Percentiles rank a stretch among this genome's conserved stretches.
phyloP scores from a whole-genome alignment of 495 filamentous ascomycete species.

The Trichoderma reesei region DNA sequence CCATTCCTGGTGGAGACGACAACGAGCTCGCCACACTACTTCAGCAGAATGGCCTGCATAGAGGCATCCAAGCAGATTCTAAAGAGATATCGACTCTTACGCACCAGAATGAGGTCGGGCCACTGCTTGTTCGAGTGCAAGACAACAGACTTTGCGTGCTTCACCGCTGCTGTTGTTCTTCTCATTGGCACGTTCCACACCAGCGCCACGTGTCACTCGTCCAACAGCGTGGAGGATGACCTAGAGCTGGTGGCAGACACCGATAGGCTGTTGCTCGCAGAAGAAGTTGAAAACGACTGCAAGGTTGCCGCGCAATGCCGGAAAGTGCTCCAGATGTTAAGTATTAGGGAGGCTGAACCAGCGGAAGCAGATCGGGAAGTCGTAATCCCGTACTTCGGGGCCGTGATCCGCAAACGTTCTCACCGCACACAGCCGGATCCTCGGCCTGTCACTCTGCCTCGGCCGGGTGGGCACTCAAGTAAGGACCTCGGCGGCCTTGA shows the following conservation, averaged over 20 bases:
- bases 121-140: constrained; percentile 14
- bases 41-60: constrained; percentile 12
- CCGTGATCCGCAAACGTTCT: neutral
- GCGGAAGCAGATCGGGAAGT: neutral
- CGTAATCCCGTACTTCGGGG: neutral
- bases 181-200: constrained; percentile 7
- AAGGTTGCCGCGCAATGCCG: constrained; percentile 9
- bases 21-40: neutral
- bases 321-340: constrained; percentile 1
- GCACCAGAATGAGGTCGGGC: neutral
- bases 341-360: neutral
- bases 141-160: constrained; percentile 15
- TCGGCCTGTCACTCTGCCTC: neutral
- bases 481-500: neutral
- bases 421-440: neutral
- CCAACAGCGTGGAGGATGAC: neutral
- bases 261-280: neutral
- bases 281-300: neutral
- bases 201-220: neutral
- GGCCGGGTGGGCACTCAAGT: neutral
- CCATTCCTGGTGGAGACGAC: constrained; percentile 10
- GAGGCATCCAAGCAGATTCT: constrained; percentile 11
- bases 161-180: constrained; percentile 14
- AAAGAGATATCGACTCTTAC: constrained; percentile 8
- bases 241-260: neutral